Evolutionary conservation across 2,329 filamentous ascomycete species (phyloP).

Genomic region (Aureobasidium zeae): DNA sequence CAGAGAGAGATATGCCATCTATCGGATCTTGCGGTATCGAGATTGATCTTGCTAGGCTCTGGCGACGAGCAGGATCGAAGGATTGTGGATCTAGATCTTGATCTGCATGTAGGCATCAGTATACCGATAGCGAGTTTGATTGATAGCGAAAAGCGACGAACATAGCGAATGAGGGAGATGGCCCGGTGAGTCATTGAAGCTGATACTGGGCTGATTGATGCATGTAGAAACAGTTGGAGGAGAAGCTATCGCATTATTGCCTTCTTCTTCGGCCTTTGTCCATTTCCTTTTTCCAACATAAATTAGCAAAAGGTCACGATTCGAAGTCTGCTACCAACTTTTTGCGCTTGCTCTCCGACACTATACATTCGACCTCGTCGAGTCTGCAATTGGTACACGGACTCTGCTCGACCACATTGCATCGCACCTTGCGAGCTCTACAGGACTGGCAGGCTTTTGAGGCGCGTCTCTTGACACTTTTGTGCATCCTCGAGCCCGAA

Average conservation of each 20-base stretch:
- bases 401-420: slow-evolving; percentile 80
- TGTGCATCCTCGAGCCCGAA: slow-evolving; percentile 37
- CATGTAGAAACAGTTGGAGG: not conserved
- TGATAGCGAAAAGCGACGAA: slow-evolving; percentile 23
- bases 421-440: slow-evolving; percentile 80
- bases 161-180: slow-evolving; percentile 54
- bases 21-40: slow-evolving; percentile 11
- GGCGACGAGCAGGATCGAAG: slow-evolving; percentile 6
- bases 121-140: not conserved
- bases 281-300: slow-evolving; percentile 26
- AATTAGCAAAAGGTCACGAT: not conserved
- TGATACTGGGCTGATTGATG: slow-evolving; percentile 4
- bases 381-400: slow-evolving; percentile 82
- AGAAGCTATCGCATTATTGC: not conserved
- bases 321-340: slow-evolving; percentile 53
- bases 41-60: slow-evolving; percentile 9
- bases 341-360: slow-evolving; percentile 67
- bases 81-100: slow-evolving; percentile 13
- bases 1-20: slow-evolving; percentile 4
- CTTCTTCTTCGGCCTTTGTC: slow-evolving; percentile 21
- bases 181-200: slow-evolving; percentile 13
- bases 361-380: slow-evolving; percentile 65
- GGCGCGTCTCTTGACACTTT: slow-evolving; percentile 71
- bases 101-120: not conserved
- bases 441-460: slow-evolving; percentile 86